Evolutionary conservation across 139 green algal genomes (phyloP), one percentile per base, ranked within the genome.

Genomic region (Pleodorina starrii): DNA sequence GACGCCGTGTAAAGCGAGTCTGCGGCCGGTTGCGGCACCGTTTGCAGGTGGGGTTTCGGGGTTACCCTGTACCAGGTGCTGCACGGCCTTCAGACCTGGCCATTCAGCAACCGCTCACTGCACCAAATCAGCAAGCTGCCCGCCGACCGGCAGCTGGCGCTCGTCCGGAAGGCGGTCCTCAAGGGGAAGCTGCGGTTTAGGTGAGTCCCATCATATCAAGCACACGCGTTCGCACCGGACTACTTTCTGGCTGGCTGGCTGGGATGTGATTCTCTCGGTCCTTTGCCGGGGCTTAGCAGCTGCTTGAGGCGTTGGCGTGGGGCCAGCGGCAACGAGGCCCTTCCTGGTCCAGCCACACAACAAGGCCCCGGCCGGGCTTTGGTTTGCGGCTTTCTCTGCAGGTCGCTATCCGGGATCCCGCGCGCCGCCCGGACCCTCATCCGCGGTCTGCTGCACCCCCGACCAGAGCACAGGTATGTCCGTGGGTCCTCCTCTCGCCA

Each of bases 11-110:
- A n/a, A n/a, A n/a, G n/a, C n/a, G n/a, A n/a, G n/a, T n/a, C n/a
- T n/a, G n/a, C n/a, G n/a, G n/a, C n/a, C n/a, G n/a, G n/a, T n/a
- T n/a, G n/a, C n/a, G n/a, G n/a, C n/a, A n/a, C n/a, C n/a, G n/a
- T n/a, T n/a, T 9, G n/a, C 75, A 83, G 75, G 75, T 83, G 75
- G 75, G 75, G 44, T 4, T 29, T 83, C 2, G 75, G 75, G 0
- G 75, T 83, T n/a, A 83, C 75, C 5, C 46, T 83, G 29, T 83
- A 83, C 75, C 75, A 83, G 75, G 1, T 66, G 75, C 32, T 83
- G 32, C 75, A 68, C 29, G 75, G 75, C 4, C 75, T 83, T 2
- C 44, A 83, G 38, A 83, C 46, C 46, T 83, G 75, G 75, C 75
- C 75, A 27, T 83, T 83, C 27, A 66, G 44, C 44, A 27, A 44